phyloP scores from a whole-genome alignment of 768 basidiomycete species.

The Cubamyces lactineus region DNA sequence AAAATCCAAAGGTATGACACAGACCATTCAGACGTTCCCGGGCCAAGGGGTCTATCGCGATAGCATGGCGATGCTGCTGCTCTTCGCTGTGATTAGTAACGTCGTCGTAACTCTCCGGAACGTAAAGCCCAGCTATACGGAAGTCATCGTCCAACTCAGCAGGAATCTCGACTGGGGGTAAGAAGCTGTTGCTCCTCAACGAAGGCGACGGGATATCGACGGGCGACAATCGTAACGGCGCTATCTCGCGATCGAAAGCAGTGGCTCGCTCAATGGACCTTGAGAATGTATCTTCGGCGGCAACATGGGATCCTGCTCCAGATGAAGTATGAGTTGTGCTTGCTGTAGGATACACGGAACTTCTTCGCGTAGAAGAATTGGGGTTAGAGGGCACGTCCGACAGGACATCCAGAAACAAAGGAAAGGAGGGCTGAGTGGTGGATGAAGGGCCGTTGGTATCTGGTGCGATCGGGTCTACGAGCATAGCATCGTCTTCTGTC shows the following conservation, averaged over 20 bases:
- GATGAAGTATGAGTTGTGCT: not conserved
- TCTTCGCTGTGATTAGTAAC: too few species aligned
- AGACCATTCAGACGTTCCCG: not conserved
- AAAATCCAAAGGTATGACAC: not conserved
- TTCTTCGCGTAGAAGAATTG: not conserved
- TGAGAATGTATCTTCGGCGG: not conserved
- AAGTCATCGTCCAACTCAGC: not conserved
- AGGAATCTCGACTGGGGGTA: not conserved
- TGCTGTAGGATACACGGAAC: not conserved
- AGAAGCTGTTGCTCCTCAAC: not conserved
- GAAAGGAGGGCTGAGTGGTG: not conserved
- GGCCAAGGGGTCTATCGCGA: not conserved
- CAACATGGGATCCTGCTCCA: not conserved
- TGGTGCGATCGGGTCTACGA: not conserved
- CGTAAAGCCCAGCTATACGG: not conserved
- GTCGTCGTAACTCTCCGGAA: too few species aligned
- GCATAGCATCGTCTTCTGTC: constrained; percentile 7
- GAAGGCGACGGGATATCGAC: not conserved
- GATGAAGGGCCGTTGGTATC: not conserved
- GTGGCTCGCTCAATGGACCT: constrained; percentile 12
- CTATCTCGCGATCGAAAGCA: constrained; percentile 22
- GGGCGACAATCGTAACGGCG: constrained; percentile 19
- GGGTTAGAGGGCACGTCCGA: not conserved
- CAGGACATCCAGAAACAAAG: not conserved
- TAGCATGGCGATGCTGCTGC: not conserved